Evolutionary conservation across 306 rosid species (phyloP), one percentile per base, ranked within the genome.

Genomic region (Prunus dulcis): DNA sequence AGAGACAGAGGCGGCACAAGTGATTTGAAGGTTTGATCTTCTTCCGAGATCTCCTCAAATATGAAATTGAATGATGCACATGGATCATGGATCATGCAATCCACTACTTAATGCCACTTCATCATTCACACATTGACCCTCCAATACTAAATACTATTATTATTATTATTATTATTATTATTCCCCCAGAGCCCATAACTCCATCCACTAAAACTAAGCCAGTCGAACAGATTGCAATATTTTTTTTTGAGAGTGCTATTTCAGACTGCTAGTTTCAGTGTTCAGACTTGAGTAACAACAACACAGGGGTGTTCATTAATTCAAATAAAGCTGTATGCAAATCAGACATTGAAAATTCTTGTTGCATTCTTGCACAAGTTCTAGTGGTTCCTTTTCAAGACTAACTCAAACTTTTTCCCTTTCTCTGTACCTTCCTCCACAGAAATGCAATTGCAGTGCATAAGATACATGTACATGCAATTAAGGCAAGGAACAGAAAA

Each of bases 51-150:
- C 43, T 38, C 9, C 43, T 38, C 43, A 38, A 38, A 7, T 38
- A 38, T 38, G 9, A 38, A 38, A 38, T 38, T 38, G 12, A 8
- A 60, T 60, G 30, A 49, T 72, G 19, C 72, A 64, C 55, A 72
- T 60, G 41, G 41, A 5, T 38, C 41, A 34, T 34, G 8, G 41
- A 34, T 34, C 55, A 67, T 68, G 85, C 60, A 73, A 55, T 78
- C 82, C 85, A 82, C 82, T 78, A 73, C 85, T 73, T 52, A 4
- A 19, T 52, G 68, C 62, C 63, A 67, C 49, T 71, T 64, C 52
- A 45, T 73, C 49, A 53, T 43, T 55, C 45, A 28, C 45, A 3
- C 78, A 61, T 46, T 61, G 60, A 73, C 68, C 43, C 72, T 71
- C 68, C 32, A 22, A 8, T 63, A 2, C 18, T 63, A 25, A 18